A percentile compares a stretch with the other conserved stretches of the same genome.
These are phyloP conservation scores for Paecilomyces dactylethromorphus DNA, from an alignment of 2,329 filamentous ascomycete species.

Conservation along the genomic window DNA sequence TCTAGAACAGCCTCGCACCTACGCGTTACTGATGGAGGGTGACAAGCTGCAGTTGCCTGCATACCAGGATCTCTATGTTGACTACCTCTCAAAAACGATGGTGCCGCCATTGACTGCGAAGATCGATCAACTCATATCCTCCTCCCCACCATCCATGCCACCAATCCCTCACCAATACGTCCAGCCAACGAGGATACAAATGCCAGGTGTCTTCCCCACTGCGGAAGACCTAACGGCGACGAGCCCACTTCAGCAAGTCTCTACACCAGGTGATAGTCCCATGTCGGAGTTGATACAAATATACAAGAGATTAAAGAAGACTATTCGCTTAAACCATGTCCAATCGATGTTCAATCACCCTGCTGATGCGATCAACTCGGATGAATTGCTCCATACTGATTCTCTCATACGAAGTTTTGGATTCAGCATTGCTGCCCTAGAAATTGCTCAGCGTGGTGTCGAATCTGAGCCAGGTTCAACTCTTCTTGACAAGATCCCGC, in stretches of 20 bases:
- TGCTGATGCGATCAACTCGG: constrained; percentile 31
- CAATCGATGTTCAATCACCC: constrained; percentile 40
- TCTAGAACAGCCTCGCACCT: constrained; percentile 45
- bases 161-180: constrained; percentile 23
- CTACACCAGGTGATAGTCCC: constrained; percentile 23
- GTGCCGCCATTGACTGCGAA: constrained; percentile 43
- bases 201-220: constrained; percentile 33
- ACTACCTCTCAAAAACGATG: constrained; percentile 46
- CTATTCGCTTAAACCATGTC: constrained; percentile 46
- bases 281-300: constrained; percentile 46
- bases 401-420: constrained; percentile 53
- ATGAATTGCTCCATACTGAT: constrained; percentile 44
- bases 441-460: constrained; percentile 85
- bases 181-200: constrained; percentile 21
- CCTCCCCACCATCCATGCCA: constrained; percentile 20
- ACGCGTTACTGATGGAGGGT: constrained; percentile 33
- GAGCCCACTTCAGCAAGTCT: constrained; percentile 25
- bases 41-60: constrained; percentile 24
- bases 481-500: constrained; percentile 75
- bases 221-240: constrained; percentile 23
- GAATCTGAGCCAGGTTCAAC: constrained; percentile 67
- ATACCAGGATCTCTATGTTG: constrained; percentile 44
- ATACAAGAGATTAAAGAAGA: constrained; percentile 51
- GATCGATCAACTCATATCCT: constrained; percentile 26
- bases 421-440: constrained; percentile 77